Evolutionary conservation across 345 rosid genomes (phyloP), one percentile per base, ranked within the genome.

Genomic region (Citrus unshiu): DNA sequence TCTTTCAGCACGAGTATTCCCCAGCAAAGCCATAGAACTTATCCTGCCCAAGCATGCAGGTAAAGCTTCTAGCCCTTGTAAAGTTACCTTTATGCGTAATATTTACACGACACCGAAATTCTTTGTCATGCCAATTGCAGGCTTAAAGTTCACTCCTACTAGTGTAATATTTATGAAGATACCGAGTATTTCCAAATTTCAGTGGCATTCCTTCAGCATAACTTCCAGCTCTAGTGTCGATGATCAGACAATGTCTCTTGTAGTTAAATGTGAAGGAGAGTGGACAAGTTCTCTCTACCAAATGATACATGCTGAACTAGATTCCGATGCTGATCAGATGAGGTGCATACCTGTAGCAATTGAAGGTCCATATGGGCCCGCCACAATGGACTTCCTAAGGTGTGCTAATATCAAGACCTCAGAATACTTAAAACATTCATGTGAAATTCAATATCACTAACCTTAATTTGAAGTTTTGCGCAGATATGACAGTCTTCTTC

Each of bases 321-420:
- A 79, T 34, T 84, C 88, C 4, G 69, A 79, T 68, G 72, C 81
- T 43, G 80, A 84, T 14, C 54, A 67, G n/a, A 81, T 81, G 81
- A 82, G 69, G 67, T 84, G 85, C 86, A 79, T 90, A 37, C 83
- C 83, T 22, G n/a, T 85, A 32, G 82, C 89, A 70, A 82, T 90
- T 24, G 97, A 95, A 89, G 98, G 98, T 72, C 97, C 97, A 69
- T 93, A 95, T 82, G 98, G 97, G 80, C 96, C 96, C 72, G 60
- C 90, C 72, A 81, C 94, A 2, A 74, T 86, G 65, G 87, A 90
- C 57, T 91, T 91, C 68, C 86, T 91, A 78, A 90, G 97, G 97
- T 91, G 25, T 16, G 73, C 32, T 32, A 66, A 34, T 61, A 14
- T 39, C 29, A 65, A 7, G 12, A 32, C 43, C 39, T 35, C n/a